A percentile compares a stretch with the other conserved stretches of the same genome.
Conservation (phyloP, 306 rosid species). For the Lathyrus tuberosus region DNA sequence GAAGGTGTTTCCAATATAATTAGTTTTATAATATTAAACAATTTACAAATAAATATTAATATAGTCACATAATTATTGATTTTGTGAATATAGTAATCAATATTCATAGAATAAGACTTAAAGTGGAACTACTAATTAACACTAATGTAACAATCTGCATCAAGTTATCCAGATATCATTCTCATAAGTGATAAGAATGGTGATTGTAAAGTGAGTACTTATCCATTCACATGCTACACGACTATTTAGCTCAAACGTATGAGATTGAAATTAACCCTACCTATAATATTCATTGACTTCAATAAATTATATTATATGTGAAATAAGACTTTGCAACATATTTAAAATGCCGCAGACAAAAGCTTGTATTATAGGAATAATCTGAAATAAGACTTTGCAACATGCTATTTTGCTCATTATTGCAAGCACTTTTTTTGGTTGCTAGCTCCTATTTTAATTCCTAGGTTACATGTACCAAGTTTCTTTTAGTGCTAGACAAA, state of each 20-base stretch:
- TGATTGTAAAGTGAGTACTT: constrained; percentile 4
- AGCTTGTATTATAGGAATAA: background rate
- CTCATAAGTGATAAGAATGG: background rate
- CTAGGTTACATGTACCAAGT: background rate
- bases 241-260: constrained; percentile 8
- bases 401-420: background rate
- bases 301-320: background rate
- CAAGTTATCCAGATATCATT: constrained; percentile 13
- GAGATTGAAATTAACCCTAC: constrained; percentile 21
- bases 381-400: background rate
- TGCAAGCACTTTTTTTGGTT: background rate
- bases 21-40: too few relatives aligned
- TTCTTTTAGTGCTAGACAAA: constrained; percentile 3
- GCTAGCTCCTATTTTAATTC: background rate
- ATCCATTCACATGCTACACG: constrained; percentile 26
- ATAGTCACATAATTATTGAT: too few relatives aligned
- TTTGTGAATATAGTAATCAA: too few relatives aligned
- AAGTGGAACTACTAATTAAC: too few relatives aligned
- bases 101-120: too few relatives aligned
- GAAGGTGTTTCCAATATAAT: too few relatives aligned
- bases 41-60: too few relatives aligned
- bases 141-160: constrained; percentile 20
- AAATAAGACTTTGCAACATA: background rate
- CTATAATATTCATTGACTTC: constrained; percentile 29
- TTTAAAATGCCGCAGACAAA: background rate